Evolutionary conservation across 305 asterid genomes (phyloP), one percentile per base, ranked within the genome.

Genomic region (Fraxinus albicans): DNA sequence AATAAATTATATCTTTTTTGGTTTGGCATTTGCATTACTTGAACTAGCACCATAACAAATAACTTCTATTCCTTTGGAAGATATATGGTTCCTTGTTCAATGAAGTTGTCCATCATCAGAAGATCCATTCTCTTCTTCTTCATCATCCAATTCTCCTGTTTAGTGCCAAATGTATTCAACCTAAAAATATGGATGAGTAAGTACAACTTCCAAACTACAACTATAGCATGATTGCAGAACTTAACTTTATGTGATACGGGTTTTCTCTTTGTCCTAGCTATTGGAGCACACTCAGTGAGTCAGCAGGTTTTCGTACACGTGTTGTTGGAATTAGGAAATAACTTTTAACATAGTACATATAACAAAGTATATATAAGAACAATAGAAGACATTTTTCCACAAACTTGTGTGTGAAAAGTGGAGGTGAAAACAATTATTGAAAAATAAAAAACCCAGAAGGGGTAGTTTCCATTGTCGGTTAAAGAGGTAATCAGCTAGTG

Each of bases 21-120:
- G 70, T 8, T 78, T 73, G 17, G 44, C 76, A 73, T 73, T 63
- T 63, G 72, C 29, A 63, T 63, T 23, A 19, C 15, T 19, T 63
- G 72, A 21, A 63, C 65, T 53, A 17, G 65, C 23, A 53, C 27
- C 38, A 33, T 77, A 34, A 77, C 19, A 3, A 58, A 79, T 79
- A 17, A 79, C 38, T 79, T 74, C 38, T 40, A 84, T 76, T 80
- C 77, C 77, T 13, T 17, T n/a, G 69, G 31, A 38, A 44, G 79
- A 19, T 33, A 76, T 2, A 6, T 1, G 31, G 33, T 35, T 53
- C 38, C 55, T 34, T 33, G 69, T 50, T 34, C 67, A 77, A 47
- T 70, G 77, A 77, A 23, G 42, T 47, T 17, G 25, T n/a, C 75
- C 76, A 38, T 31, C 72, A 70, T 50, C 58, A 47, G 42, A 58